Base-by-base conservation (phyloP, 2,329 filamentous ascomycete species). In the Fusarium sp. region DNA sequence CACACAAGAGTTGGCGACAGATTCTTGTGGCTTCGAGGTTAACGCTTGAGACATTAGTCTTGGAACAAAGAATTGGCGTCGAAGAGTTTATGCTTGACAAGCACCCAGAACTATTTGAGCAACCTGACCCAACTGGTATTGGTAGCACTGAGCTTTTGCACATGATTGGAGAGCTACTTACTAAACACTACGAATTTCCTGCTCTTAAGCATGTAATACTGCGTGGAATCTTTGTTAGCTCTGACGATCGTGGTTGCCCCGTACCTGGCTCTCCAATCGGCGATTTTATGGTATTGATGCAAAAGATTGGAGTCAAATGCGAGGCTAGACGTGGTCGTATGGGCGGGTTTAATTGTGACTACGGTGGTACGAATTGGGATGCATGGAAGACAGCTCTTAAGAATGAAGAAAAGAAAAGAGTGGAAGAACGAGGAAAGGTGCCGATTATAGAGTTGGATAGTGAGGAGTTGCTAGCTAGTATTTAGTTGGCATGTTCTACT, bases 41-140 rank as follows among this genome's bases (percentile, higher is more conserved):
- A 14, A n/a, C 39, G 2, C 20, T 41, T 13, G 20, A 41, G 39
- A 41, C 39, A 25, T n/a, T 41, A n/a, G 39, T 25, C 21, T n/a
- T 41, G 39, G 39, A 41, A 7, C 39, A 41, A n/a, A 25, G 15
- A 41, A 25, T 41, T 7, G 39, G 39, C 4, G 21, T 17, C 20
- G 1, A 23, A 6, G 10, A 11, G 14, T 17, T 3, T 23, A 7
- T 15, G 5, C 14, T 6, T 4, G 6, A 8, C 0, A 15, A 4
- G 20, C 1, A 41, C 5, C 14, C 39, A 6, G 39, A 41, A 13
- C 15, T 23, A 7, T 23, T n/a, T 0, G n/a, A n/a, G n/a, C 21
- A 11, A n/a, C 39, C 15, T 25, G 39, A 25, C 39, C 21, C 21
- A 25, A 11, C 20, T 25, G 39, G 39, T 11, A 11, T 41, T n/a